A percentile compares a stretch with the other conserved stretches of the same genome.
These are phyloP conservation scores for Boletus mariae DNA, from an alignment of 1,284 basidiomycete species.

Conservation along the genomic window DNA sequence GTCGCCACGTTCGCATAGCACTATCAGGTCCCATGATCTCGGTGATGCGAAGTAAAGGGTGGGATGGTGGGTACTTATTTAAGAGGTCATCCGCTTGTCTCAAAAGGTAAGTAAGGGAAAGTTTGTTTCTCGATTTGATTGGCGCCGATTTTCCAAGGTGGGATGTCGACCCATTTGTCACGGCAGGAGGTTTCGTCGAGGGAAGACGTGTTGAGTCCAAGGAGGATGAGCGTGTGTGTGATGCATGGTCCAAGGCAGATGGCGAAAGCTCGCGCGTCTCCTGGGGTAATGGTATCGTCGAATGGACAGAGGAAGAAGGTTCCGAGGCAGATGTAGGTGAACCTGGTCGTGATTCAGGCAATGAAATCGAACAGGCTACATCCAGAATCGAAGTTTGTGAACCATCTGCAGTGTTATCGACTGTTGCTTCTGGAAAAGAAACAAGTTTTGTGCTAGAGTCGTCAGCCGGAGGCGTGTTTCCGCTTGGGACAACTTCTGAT, in stretches of 20 bases:
- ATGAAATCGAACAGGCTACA: conserved; percentile 15
- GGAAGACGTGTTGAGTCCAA: not conserved
- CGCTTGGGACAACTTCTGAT: not conserved
- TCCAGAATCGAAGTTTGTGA: conserved; percentile 2
- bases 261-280: conserved; percentile 2
- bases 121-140: conserved; percentile 16
- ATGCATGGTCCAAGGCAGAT: not conserved
- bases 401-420: not conserved
- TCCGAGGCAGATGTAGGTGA: conserved; percentile 8
- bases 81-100: conserved; percentile 43
- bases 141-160: not conserved
- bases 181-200: not conserved
- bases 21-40: conserved; percentile 70
- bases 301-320: not conserved
- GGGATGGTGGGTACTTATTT: conserved; percentile 42
- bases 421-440: not conserved
- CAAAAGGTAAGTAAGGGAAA: conserved; percentile 43
- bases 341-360: conserved; percentile 20
- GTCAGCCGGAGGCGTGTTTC: not conserved
- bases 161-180: conserved; percentile 29
- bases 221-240: conserved; percentile 3
- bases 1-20: conserved; percentile 36
- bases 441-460: not conserved
- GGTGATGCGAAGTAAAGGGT: conserved; percentile 46
- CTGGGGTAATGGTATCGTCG: not conserved